Evolutionary conservation across 1,284 basidiomycete genomes (phyloP).

Genomic region (Apiotrichum porosum): DNA sequence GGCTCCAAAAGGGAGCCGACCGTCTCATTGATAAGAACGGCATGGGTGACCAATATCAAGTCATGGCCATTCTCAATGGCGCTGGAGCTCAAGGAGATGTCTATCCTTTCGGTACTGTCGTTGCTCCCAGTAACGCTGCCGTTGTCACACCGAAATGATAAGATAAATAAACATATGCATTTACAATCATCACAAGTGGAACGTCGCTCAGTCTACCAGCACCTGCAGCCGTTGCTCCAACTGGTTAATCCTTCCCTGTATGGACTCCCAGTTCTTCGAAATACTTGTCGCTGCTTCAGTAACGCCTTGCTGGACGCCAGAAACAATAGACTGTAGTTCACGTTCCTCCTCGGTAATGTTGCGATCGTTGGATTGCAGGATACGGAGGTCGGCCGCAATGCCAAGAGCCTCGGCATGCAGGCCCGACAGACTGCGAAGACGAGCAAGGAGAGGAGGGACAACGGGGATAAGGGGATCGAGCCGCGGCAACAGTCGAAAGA

Average conservation of each 20-base stretch:
- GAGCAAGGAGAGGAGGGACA: slow-evolving; percentile 81
- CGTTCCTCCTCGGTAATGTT: slow-evolving; percentile 59
- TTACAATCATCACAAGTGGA: neutral
- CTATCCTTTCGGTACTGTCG: slow-evolving; percentile 45
- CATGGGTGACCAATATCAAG: slow-evolving; percentile 58
- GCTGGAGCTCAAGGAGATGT: slow-evolving; percentile 28
- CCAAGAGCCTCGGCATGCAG: slow-evolving; percentile 76
- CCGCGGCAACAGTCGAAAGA: slow-evolving; percentile 70
- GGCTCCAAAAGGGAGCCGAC: slow-evolving; percentile 51
- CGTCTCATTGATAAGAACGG: slow-evolving; percentile 54
- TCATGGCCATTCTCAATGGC: slow-evolving; percentile 50
- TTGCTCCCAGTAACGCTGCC: no score
- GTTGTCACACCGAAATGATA: neutral
- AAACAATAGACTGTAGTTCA: slow-evolving; percentile 65
- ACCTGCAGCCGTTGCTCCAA: slow-evolving; percentile 51
- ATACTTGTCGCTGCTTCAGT: slow-evolving; percentile 67
- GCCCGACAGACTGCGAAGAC: slow-evolving; percentile 73
- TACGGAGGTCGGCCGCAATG: slow-evolving; percentile 58
- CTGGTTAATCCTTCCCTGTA: slow-evolving; percentile 56
- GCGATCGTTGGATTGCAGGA: slow-evolving; percentile 67
- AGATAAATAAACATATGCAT: neutral
- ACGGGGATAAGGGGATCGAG: slow-evolving; percentile 83
- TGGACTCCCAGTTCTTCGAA: slow-evolving; percentile 60
- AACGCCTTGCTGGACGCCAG: slow-evolving; percentile 66
- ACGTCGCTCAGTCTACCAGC: slow-evolving; percentile 13